Conservation (phyloP, 176 grass and related monocot genomes). For the Urochloa ruziziensis region DNA sequence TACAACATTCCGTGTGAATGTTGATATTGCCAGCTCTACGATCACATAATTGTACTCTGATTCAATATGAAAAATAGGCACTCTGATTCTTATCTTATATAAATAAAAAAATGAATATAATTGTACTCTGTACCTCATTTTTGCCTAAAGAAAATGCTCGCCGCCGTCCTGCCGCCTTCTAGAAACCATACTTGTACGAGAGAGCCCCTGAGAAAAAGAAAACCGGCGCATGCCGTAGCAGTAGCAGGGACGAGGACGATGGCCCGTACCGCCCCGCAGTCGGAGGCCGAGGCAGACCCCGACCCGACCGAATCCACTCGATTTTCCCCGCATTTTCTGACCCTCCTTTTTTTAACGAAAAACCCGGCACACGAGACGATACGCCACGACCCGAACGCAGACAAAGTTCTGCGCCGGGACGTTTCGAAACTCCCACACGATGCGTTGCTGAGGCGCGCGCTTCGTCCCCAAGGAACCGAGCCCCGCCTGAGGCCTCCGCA, state of each 20-base stretch:
- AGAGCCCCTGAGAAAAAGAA: not conserved
- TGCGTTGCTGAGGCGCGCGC: too few relatives aligned
- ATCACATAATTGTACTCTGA: too few relatives aligned
- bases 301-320: constrained; percentile 9
- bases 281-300: not conserved
- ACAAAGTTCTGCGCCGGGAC: not conserved
- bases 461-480: constrained; percentile 41
- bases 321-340: not conserved
- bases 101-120: too few relatives aligned
- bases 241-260: not conserved
- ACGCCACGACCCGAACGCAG: not conserved
- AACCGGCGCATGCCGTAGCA: not conserved
- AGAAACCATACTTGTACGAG: not conserved
- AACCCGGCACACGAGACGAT: not conserved
- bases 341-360: not conserved
- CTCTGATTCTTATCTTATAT: too few relatives aligned
- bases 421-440: constrained; percentile 18
- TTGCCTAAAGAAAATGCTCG: not conserved
- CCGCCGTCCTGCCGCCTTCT: not conserved
- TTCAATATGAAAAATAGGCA: too few relatives aligned
- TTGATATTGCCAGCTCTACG: too few relatives aligned
- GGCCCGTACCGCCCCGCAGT: not conserved
- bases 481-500: not conserved
- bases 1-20: too few relatives aligned
- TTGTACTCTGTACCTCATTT: too few relatives aligned